Conservation (phyloP, 306 rosid genomes). For the Hippophae rhamnoides region DNA sequence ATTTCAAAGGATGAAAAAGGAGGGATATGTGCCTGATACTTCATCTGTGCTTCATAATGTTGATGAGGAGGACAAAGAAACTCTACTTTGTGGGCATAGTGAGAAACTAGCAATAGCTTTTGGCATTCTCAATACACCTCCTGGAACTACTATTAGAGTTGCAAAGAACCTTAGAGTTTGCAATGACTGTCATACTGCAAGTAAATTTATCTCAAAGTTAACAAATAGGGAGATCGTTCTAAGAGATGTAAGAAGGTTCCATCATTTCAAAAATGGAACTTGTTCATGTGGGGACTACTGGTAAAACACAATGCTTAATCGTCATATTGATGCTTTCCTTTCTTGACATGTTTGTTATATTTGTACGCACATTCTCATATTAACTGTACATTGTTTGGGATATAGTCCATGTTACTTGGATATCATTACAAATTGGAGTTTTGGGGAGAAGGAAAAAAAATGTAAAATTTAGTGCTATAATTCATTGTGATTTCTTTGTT, state of each 20-base stretch:
- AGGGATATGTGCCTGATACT: conserved; percentile 82
- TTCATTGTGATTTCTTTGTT: too few relatives aligned
- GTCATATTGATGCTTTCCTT: not conserved
- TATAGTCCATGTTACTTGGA: too few relatives aligned
- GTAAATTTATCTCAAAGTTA: conserved; percentile 66
- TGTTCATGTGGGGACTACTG: conserved; percentile 96
- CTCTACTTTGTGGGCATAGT: conserved; percentile 80
- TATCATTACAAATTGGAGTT: too few relatives aligned
- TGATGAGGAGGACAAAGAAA: conserved; percentile 75
- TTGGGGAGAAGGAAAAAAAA: too few relatives aligned
- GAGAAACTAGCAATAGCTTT: conserved; percentile 93
- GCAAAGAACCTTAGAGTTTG: conserved; percentile 91
- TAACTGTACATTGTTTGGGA: too few relatives aligned
- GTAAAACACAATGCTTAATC: conserved; percentile 13
- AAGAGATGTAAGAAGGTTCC: conserved; percentile 92
- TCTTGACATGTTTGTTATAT: too few relatives aligned
- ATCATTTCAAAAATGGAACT: conserved; percentile 72
- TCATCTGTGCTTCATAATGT: conserved; percentile 81
- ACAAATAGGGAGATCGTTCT: conserved; percentile 63
- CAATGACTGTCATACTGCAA: conserved; percentile 76
- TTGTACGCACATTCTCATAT: too few relatives aligned
- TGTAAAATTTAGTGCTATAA: too few relatives aligned
- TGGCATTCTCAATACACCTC: conserved; percentile 70
- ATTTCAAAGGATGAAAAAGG: conserved; percentile 58
- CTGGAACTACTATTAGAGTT: conserved; percentile 73